phyloP scores from a whole-genome alignment of 306 rosid genomes.

The Quercus variabilis region DNA sequence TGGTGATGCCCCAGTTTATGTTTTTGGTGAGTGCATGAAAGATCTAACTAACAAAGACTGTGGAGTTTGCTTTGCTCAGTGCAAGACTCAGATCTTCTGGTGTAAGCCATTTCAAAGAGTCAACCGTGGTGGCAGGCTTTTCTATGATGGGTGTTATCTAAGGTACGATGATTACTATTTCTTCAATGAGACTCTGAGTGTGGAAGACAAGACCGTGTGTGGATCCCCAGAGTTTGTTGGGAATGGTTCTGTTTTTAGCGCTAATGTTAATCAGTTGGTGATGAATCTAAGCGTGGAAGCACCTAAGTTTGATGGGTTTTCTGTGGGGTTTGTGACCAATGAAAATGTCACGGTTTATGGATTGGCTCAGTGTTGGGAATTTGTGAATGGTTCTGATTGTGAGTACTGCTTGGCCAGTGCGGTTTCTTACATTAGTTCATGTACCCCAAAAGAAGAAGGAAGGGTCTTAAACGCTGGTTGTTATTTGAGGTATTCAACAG shows the following conservation, averaged over 20 bases:
- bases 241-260: slow-evolving; percentile 24
- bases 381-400: slow-evolving; percentile 40
- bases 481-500: slow-evolving; percentile 52
- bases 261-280: slow-evolving; percentile 39
- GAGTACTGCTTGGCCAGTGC: slow-evolving; percentile 45
- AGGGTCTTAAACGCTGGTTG: slow-evolving; percentile 67
- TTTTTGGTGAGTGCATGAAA: slow-evolving; percentile 63
- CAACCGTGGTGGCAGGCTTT: slow-evolving; percentile 45
- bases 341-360: slow-evolving; percentile 50
- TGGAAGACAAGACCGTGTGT: slow-evolving; percentile 39
- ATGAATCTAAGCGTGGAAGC: slow-evolving; percentile 45
- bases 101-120: slow-evolving; percentile 59
- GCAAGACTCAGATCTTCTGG: slow-evolving; percentile 45
- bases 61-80: slow-evolving; percentile 53
- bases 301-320: slow-evolving; percentile 40
- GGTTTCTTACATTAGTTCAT: slow-evolving; percentile 27
- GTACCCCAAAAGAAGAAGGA: slow-evolving; percentile 58
- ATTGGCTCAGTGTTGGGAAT: slow-evolving; percentile 77
- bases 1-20: slow-evolving; percentile 38
- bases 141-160: slow-evolving; percentile 66
- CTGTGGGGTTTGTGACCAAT: slow-evolving; percentile 27
- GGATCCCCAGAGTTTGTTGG: slow-evolving; percentile 16
- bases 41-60: slow-evolving; percentile 58
- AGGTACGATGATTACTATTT: slow-evolving; percentile 55
- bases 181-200: slow-evolving; percentile 36